Percentiles rank a stretch among this genome's conserved stretches.
phyloP scores from a whole-genome alignment of 192 early-diverging fungal genomes.

The Coemansia sp. region DNA sequence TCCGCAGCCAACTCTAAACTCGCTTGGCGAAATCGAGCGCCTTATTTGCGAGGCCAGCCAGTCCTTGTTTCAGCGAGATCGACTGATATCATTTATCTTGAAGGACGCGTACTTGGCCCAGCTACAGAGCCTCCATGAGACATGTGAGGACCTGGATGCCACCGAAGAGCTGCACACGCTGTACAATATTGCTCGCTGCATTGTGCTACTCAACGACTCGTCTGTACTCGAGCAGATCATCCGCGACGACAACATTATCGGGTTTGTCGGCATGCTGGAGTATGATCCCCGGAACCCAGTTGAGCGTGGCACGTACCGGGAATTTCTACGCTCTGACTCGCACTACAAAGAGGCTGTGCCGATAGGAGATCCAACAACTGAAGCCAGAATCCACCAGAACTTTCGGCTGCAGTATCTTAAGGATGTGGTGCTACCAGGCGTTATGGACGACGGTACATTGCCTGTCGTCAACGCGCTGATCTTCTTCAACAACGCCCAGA shows the following conservation, averaged over 20 bases:
- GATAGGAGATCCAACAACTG: constrained; percentile 65
- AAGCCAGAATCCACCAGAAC: constrained; percentile 79
- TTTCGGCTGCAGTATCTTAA: constrained; percentile 86
- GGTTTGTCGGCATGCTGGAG: constrained; percentile 81
- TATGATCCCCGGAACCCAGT: constrained; percentile 76
- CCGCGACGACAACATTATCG: constrained; percentile 70
- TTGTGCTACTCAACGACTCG: constrained; percentile 78
- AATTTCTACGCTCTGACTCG: constrained; percentile 60
- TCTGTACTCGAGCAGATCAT: constrained; percentile 71
- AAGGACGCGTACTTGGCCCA: constrained; percentile 66
- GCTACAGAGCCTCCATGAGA: constrained; percentile 65
- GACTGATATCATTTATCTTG: constrained; percentile 59
- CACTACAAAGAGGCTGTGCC: constrained; percentile 77
- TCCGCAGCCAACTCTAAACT: constrained; percentile 67
- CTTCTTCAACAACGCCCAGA: constrained; percentile 83
- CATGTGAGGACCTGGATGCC: constrained; percentile 81
- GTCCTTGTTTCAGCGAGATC: constrained; percentile 62
- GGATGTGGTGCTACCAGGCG: constrained; percentile 73
- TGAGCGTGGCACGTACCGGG: constrained; percentile 69
- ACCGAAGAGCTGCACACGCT: constrained; percentile 68
- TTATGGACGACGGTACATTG: constrained; percentile 74
- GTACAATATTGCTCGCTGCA: constrained; percentile 69
- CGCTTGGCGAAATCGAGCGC: constrained; percentile 69
- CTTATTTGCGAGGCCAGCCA: constrained; percentile 58
- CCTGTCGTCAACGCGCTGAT: constrained; percentile 72